Base-by-base conservation (phyloP, 1,284 basidiomycete genomes). In the Fomitopsis schrenkii region DNA sequence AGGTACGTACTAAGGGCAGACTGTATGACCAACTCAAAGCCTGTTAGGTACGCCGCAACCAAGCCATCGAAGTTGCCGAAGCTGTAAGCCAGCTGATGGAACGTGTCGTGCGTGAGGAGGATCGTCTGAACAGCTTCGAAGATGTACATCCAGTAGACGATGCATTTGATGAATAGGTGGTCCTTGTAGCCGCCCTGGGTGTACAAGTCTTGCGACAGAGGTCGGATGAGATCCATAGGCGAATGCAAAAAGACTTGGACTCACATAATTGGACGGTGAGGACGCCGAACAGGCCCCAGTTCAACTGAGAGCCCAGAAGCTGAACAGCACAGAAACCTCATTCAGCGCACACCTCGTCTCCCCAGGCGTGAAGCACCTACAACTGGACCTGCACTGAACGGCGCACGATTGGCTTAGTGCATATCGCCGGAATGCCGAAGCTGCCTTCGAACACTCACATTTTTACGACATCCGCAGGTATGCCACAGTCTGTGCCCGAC, bases 221-320 rank as follows among this genome's bases (percentile, higher is more conserved):
- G 58, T 19, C 4, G n/a, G 14, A 2, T 54, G 35, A 46, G 56
- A 14, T 1, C 6, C 19, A 22, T 17, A 10, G n/a, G 10, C 10
- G 19, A 36, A 30, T 45, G 42, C 14, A 33, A 5, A 30, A 19
- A 22, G n/a, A 9, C 17, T 17, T 6, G 22, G 28, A 59, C 65
- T 58, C 30, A 69, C 68, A 69, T n/a, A 58, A 38, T 62, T 71
- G 70, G 19, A 67, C 64, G 19, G 53, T 55, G 10, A 70, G 60
- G 28, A 60, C 63, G 48, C 70, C 68, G 55, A 67, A 71, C n/a
- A 71, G 61, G 22, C 60, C 70, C 68, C 68, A 71, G 59, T 69
- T 71, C 58, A 70, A 68, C 17, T 70, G 57, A 53, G 67, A 59
- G 7, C 66, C 66, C 9, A 64, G 28, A 2, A 64, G 44, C 63